phyloP scores from a whole-genome alignment of 345 rosid genomes.

The Dipteronia sinensis region DNA sequence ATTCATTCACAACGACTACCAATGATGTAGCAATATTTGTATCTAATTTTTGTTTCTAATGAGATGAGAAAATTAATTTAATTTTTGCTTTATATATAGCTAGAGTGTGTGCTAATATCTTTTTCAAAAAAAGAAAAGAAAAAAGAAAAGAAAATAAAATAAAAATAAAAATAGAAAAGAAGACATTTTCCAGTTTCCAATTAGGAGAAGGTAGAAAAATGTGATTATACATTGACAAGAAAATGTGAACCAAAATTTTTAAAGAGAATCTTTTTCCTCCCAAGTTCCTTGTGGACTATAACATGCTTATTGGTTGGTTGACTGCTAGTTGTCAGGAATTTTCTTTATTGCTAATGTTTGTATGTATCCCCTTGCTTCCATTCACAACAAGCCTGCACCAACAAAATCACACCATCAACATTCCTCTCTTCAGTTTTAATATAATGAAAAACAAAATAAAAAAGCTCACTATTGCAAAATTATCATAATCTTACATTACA shows the following conservation, averaged over 20 bases:
- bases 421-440: not conserved
- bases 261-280: not conserved
- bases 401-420: not conserved
- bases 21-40: too few relatives aligned
- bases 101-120: not conserved
- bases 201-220: not conserved
- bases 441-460: not conserved
- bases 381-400: conserved; percentile 7
- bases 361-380: not conserved
- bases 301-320: too few relatives aligned
- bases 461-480: too few relatives aligned
- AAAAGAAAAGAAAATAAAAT: too few relatives aligned
- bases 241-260: not conserved
- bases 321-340: not conserved
- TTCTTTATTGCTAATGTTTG: not conserved
- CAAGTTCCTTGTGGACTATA: not conserved
- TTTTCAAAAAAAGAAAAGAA: too few relatives aligned
- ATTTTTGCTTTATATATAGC: too few relatives aligned
- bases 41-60: too few relatives aligned
- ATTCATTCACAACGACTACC: too few relatives aligned
- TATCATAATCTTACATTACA: too few relatives aligned
- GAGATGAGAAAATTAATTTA: too few relatives aligned
- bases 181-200: not conserved
- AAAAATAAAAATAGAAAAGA: too few relatives aligned
- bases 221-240: not conserved